Conservation (phyloP, 257 asterid species). For the Verbascum thapsus region DNA sequence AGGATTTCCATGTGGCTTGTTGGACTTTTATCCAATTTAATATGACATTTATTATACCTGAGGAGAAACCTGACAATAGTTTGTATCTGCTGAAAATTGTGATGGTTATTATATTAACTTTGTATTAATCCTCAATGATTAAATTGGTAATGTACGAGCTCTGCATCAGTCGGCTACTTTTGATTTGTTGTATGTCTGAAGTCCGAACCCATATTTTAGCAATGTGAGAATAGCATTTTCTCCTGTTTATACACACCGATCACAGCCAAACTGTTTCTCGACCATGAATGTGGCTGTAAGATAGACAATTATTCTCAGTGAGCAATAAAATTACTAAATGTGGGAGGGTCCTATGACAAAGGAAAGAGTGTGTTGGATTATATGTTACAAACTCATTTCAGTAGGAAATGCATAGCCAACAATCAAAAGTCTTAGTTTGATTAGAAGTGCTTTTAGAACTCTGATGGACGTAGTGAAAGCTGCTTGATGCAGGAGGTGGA, state of each 20-base stretch:
- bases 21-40: background rate
- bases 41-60: background rate
- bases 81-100: background rate
- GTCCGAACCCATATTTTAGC: conserved; percentile 9
- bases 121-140: background rate
- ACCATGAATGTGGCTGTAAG: background rate
- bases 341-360: conserved; percentile 10
- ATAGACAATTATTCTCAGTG: conserved; percentile 7
- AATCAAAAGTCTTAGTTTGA: conserved; percentile 23
- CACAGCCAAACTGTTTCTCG: no score
- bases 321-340: conserved; percentile 11
- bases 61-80: conserved; percentile 11
- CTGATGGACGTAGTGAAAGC: conserved; percentile 23
- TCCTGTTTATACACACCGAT: conserved; percentile 10
- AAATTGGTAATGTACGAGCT: background rate
- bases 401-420: no score
- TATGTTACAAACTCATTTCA: conserved; percentile 10
- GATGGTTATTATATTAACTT: background rate
- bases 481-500: conserved; percentile 80
- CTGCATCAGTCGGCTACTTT: conserved; percentile 9
- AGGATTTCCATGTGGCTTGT: conserved; percentile 10
- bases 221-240: conserved; percentile 10
- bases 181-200: conserved; percentile 1
- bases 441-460: conserved; percentile 21
- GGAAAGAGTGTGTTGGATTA: background rate